Percentiles rank a stretch among this genome's conserved stretches.
phyloP scores from a whole-genome alignment of 2,329 filamentous ascomycete genomes.

The Penicillium expansum region DNA sequence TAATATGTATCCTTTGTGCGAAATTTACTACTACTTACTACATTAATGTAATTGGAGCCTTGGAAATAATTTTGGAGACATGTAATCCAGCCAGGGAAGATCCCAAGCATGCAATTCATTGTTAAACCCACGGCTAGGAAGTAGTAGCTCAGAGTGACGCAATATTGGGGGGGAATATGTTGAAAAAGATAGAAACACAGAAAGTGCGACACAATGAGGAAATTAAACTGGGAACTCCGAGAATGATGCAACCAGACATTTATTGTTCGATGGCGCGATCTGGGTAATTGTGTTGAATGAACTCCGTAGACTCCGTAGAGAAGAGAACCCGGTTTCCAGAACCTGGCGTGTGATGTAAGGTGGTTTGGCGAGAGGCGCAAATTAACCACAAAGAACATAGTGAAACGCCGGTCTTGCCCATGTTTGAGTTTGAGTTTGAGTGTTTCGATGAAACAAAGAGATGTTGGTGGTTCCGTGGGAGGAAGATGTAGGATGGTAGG shows the following conservation, averaged over 20 bases:
- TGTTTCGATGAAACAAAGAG: background rate
- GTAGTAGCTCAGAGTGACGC: slow-evolving; percentile 5
- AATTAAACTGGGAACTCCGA: background rate
- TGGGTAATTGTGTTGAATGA: background rate
- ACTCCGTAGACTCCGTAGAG: background rate
- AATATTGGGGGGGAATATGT: slow-evolving; percentile 10
- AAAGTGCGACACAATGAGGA: background rate
- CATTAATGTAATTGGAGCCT: background rate
- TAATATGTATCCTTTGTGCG: too few species aligned
- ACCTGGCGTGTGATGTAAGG: slow-evolving; percentile 4
- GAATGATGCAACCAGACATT: slow-evolving; percentile 7
- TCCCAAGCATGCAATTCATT: slow-evolving; percentile 4
- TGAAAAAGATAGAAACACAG: background rate
- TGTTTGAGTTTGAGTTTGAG: slow-evolving; percentile 4
- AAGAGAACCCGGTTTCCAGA: slow-evolving; percentile 1
- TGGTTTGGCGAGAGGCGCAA: slow-evolving; percentile 3
- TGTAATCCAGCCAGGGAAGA: background rate
- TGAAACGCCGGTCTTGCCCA: slow-evolving; percentile 14
- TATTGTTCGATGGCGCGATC: slow-evolving; percentile 7
- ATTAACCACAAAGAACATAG: background rate
- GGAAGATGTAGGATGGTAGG: background rate
- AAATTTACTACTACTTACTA: background rate
- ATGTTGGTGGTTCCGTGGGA: background rate
- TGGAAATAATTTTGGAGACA: background rate
- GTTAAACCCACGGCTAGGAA: slow-evolving; percentile 3